Base-by-base conservation (phyloP, 768 basidiomycete species). In the Epithele typhae region DNA sequence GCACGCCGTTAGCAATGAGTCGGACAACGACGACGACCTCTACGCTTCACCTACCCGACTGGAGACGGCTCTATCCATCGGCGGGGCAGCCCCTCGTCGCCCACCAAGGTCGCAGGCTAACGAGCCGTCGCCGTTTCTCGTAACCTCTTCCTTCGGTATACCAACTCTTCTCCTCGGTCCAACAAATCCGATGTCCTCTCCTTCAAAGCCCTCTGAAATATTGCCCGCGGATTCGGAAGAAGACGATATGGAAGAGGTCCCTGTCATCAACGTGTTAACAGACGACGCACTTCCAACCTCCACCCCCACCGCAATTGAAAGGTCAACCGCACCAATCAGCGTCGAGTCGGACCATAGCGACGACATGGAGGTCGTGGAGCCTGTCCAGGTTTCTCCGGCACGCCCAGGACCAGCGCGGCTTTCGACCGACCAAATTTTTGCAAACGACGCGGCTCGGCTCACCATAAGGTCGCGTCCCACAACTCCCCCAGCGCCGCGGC, bases 31-130 rank as follows among this genome's bases (percentile, higher is more conserved):
- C 25, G 73, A 77, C 7, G 76, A 81, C 40, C 63, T 78, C 17
- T 73, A 73, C 19, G 65, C 73, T 25, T 73, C 75, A 2, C 81
- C 75, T 0, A 72, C 73, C 18, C 72, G 81, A 17, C 64, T 87
- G n/a, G 81, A 82, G 55, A 84, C 83, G 1, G 81, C 76, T 1
- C 63, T 88, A 23, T 74, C 84, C 9, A 79, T 88, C 35, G 87
- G 78, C 15, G 81, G 81, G 43, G 73, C 82, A 7, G 72, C 73
- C 5, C 69, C 71, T 12, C 62, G 64, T 9, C 63, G 51, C 27
- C 56, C 18, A 38, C 47, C 49, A 43, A 46, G 11, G 35, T 55
- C 48, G 10, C 46, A 2, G 38, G 19, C 33, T 40, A 52, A 19
- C 10, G 33, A 15, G 17, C 43, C 19, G 17, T 30, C 12, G 17